Base-by-base conservation (phyloP, 768 basidiomycete genomes). In the Lactarius vividus region DNA sequence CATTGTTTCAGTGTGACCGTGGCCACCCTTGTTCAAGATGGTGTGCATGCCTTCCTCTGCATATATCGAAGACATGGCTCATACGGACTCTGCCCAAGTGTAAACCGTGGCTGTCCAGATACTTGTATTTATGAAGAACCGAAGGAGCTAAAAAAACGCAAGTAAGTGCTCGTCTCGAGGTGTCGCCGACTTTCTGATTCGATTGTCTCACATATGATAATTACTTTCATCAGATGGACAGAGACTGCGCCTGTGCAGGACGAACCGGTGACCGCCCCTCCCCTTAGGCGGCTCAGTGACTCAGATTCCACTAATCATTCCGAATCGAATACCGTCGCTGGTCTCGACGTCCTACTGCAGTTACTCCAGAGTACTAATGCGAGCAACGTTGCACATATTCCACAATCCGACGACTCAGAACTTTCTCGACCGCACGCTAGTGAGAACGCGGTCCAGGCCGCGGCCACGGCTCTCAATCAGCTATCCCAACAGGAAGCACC, bases 21-120 rank as follows among this genome's bases (percentile, higher is more conserved):
- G 72, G 69, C 11, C 72, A 68, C 29, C 72, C 72, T 28, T 72
- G 72, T 61, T 65, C 66, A 13, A 60, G 72, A 69, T 72, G 72
- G 72, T 72, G 29, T n/a, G 69, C 33, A 20, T 56, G 3, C 16
- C 8, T 15, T 13, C 42, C 37, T 46, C 28, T 20, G 5, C 44
- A 13, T 26, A 26, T 26, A 9, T 15, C 35, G 26, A 31, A 37
- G 44, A 6, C 7, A 59, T 62, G 23, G 7, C 9, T 46, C 18
- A 39, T 49, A 46, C 26, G 11, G 16, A 11, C 29, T 20, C 10
- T 40, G 39, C 23, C 18, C 5, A 18, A 72, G 72, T 58, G 65
- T 72, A 23, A 64, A 40, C 31, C 58, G 72, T 39, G 72, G 72
- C 23, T 59, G 63, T 29, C 28, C 66, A 35, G 60, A 69, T 60